Percentiles rank a stretch among this genome's conserved stretches.
phyloP scores from a whole-genome alignment of 371 early-diverging fungal species.

The Mortierella polycephala region DNA sequence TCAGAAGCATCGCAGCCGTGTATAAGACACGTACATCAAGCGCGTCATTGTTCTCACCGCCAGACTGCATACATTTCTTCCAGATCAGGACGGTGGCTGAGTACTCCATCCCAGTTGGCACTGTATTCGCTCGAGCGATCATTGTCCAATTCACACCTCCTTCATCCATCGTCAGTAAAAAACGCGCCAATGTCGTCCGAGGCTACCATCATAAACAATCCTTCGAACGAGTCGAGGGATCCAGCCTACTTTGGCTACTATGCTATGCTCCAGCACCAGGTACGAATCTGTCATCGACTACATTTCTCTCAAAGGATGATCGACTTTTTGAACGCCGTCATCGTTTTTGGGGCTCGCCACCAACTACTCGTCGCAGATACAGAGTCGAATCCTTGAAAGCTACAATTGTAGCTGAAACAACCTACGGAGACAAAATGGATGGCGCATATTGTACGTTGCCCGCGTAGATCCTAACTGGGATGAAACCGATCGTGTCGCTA shows the following conservation, averaged over 20 bases:
- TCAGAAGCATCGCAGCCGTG: too few relatives aligned
- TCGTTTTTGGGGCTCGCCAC: too few relatives aligned
- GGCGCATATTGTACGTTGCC: not conserved
- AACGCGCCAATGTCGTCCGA: conserved; percentile 28
- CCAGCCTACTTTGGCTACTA: conserved; percentile 94
- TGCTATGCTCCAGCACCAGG: conserved; percentile 96
- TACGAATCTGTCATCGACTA: conserved; percentile 48
- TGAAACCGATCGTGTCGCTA: conserved; percentile 37
- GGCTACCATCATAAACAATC: conserved; percentile 35
- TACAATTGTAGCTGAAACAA: too few relatives aligned
- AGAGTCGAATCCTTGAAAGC: too few relatives aligned
- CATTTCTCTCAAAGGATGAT: too few relatives aligned
- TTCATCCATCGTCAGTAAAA: not conserved
- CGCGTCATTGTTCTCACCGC: too few relatives aligned
- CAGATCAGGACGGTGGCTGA: conserved; percentile 3
- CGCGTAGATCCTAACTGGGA: too few relatives aligned
- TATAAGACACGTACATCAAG: too few relatives aligned
- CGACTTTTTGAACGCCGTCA: too few relatives aligned
- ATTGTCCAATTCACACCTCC: not conserved
- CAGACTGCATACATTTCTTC: too few relatives aligned
- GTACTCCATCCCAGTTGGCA: not conserved
- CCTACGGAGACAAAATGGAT: not conserved
- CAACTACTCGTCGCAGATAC: too few relatives aligned
- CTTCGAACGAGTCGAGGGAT: conserved; percentile 76
- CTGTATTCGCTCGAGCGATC: not conserved